Conservation (phyloP, 176 grass and related monocot species). For the Echinochloa phyllopogon region DNA sequence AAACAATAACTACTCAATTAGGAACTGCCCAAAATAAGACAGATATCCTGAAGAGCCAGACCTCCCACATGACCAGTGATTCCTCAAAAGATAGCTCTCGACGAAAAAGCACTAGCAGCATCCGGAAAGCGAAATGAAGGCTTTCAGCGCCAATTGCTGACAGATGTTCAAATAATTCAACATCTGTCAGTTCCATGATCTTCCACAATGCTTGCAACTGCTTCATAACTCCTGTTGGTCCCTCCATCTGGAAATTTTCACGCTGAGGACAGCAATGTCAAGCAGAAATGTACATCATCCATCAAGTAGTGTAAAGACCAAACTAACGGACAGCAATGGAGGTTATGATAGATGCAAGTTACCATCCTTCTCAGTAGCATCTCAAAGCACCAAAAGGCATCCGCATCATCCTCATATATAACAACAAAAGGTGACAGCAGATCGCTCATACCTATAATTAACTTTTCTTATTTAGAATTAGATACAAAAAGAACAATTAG, state of each 20-base stretch:
- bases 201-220: conserved; percentile 96
- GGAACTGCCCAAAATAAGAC: conserved; percentile 32
- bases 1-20: not conserved
- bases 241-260: conserved; percentile 99
- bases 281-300: conserved; percentile 40
- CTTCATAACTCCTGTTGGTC: conserved; percentile 95
- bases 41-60: conserved; percentile 50
- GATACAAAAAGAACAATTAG: conserved; percentile 34
- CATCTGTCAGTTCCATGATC: conserved; percentile 84
- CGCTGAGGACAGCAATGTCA: conserved; percentile 49
- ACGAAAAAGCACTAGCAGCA: conserved; percentile 98
- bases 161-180: conserved; percentile 90
- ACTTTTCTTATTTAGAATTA: conserved; percentile 45
- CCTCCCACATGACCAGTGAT: conserved; percentile 95
- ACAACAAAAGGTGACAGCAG: conserved; percentile 98
- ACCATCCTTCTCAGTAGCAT: conserved; percentile 98
- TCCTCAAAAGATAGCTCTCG: conserved; percentile 96
- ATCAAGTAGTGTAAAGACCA: conserved; percentile 23
- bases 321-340: conserved; percentile 32
- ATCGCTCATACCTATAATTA: conserved; percentile 91
- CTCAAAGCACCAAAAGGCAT: conserved; percentile 99
- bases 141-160: conserved; percentile 91
- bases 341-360: conserved; percentile 45
- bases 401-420: conserved; percentile 92
- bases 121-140: conserved; percentile 99